These are phyloP conservation scores for Colletotrichum chrysophilum DNA, from an alignment of 2,329 filamentous ascomycete genomes.

Conservation along the genomic window DNA sequence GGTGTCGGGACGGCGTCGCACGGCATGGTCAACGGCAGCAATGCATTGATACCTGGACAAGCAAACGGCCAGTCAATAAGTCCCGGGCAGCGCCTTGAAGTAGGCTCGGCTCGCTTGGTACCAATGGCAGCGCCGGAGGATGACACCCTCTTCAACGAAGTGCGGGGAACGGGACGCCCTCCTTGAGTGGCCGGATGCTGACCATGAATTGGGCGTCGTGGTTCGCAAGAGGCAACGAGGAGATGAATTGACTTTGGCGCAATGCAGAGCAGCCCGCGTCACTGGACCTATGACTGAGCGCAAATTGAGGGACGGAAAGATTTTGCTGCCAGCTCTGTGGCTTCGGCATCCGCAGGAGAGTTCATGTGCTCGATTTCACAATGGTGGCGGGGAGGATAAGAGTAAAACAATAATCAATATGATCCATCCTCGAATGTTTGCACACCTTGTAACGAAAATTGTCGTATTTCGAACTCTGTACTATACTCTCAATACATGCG, in stretches of 20 bases:
- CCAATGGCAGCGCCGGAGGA: neutral
- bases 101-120: neutral
- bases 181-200: neutral
- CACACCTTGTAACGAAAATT: fast-evolving
- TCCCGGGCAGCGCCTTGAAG: neutral
- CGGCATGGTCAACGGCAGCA: neutral
- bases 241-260: neutral
- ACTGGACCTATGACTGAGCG: neutral
- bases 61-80: neutral
- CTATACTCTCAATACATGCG: fast-evolving
- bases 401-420: neutral
- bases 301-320: neutral
- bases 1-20: neutral
- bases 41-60: neutral
- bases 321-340: neutral
- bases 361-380: neutral
- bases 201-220: neutral
- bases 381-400: neutral
- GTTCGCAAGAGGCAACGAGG: neutral
- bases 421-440: fast-evolving
- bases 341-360: neutral
- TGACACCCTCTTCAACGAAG: neutral
- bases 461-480: fast-evolving
- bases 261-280: neutral
- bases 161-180: neutral